A percentile compares a stretch with the other conserved stretches of the same genome.
Evolutionary conservation across 345 rosid species (phyloP).

Genomic region (Gynandropsis gynandra): DNA sequence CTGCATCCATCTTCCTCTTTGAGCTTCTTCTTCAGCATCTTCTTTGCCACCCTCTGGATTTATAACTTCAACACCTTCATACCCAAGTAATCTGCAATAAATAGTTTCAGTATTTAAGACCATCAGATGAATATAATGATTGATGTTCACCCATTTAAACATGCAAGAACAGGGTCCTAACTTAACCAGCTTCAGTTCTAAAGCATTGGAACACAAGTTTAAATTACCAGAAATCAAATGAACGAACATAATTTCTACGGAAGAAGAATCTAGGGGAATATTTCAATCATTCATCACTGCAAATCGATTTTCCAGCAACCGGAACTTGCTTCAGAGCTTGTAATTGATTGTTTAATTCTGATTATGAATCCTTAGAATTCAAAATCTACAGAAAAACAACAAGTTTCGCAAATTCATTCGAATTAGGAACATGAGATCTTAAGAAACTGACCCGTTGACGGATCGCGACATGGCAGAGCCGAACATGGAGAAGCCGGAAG

Average conservation of each 20-base stretch:
- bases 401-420: background rate
- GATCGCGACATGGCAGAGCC: constrained; percentile 67
- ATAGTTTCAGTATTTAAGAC: background rate
- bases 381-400: constrained; percentile 4
- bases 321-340: too few species aligned
- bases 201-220: too few species aligned
- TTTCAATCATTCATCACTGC: background rate
- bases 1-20: constrained; percentile 82
- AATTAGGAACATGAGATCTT: background rate
- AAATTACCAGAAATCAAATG: background rate
- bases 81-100: constrained; percentile 39
- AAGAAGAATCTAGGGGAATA: constrained; percentile 15
- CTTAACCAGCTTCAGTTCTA: too few species aligned
- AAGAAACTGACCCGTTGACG: constrained; percentile 42
- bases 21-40: constrained; percentile 92
- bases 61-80: constrained; percentile 85
- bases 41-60: constrained; percentile 95
- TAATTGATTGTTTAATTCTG: constrained; percentile 11
- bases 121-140: constrained; percentile 1
- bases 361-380: constrained; percentile 18
- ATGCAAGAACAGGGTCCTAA: background rate
- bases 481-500: constrained; percentile 55
- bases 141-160: background rate
- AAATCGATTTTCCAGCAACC: too few species aligned
- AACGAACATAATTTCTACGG: background rate